Evolutionary conservation across 768 basidiomycete genomes (phyloP), one percentile per base, ranked within the genome.

Genomic region (Baorangia bicolor): DNA sequence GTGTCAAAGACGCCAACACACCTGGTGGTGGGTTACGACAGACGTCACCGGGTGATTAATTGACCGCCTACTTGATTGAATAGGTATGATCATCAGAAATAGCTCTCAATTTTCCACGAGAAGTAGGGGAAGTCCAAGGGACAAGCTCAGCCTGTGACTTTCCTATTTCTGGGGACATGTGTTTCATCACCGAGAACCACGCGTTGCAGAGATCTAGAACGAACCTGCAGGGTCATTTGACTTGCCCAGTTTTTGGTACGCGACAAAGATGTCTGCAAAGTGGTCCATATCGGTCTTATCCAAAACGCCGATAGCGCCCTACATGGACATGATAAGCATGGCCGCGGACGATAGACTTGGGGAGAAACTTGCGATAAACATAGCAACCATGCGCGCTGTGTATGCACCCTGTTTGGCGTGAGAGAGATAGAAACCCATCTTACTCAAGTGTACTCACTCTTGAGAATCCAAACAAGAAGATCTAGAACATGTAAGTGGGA

Each of bases 391-490:
- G 31, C 88, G 78, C 7, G 80, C 88, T 0, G 88, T 89, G 66
- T 89, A 90, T 58, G 87, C 88, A 6, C 88, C 88, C 87, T 88
- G 53, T 34, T 42, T 12, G 20, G 25, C 7, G 43, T 64, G 33
- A 68, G 56, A 43, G 43, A 28, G 33, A 23, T 27, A 20, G 18
- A 18, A 28, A 31, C 21, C 11, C 18, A 33, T 34, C 14, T 25
- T 21, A 11, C 25, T 12, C 27, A 44, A 42, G 46, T 23, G 13
- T 23, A 34, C 79, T 56, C 65, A 86, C 86, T 66, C 88, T 76
- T 16, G 87, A 89, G 69, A 90, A 90, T 8, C 88, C 88, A 68
- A 90, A 90, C 28, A 89, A 76, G 67, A 86, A 90, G 14, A 90
- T 84, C 88, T 90, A 53, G 9, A 12, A 34, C 28, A 55, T n/a